These are phyloP conservation scores for Leptographium procerum DNA, from an alignment of 2,329 filamentous ascomycete species.

Conservation along the genomic window DNA sequence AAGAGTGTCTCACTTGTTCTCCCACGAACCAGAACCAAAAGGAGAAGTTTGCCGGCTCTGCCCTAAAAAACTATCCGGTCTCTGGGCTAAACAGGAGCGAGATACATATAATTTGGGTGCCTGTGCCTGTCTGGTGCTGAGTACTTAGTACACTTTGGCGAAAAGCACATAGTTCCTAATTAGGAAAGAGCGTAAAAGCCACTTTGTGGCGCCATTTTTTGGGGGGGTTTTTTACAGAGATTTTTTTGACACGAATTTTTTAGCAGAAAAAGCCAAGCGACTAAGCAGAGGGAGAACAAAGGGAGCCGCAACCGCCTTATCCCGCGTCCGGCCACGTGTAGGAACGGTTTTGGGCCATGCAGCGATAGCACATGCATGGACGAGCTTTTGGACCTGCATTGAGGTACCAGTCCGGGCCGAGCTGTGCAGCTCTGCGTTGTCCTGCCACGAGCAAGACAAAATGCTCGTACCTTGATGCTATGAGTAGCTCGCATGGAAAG, in stretches of 20 bases:
- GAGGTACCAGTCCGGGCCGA: not conserved
- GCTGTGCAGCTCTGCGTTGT: not conserved
- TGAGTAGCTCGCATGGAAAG: no score
- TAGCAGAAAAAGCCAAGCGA: not conserved
- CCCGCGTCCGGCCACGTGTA: not conserved
- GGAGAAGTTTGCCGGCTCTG: not conserved
- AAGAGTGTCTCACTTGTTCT: not conserved
- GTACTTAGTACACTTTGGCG: not conserved
- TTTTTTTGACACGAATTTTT: not conserved
- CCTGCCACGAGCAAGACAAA: not conserved
- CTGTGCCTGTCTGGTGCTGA: not conserved
- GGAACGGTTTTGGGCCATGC: not conserved
- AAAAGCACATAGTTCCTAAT: not conserved
- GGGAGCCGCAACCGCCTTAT: not conserved
- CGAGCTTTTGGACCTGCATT: not conserved
- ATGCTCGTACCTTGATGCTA: no score
- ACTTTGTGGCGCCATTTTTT: not conserved
- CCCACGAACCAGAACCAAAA: not conserved
- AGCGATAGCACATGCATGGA: not conserved
- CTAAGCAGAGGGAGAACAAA: not conserved
- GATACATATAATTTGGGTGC: not conserved
- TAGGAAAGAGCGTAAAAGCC: not conserved
- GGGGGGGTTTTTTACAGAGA: not conserved
- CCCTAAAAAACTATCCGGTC: not conserved
- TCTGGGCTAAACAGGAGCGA: not conserved